phyloP scores from a whole-genome alignment of 169 alveolate species.

The Eimeria tenella region DNA sequence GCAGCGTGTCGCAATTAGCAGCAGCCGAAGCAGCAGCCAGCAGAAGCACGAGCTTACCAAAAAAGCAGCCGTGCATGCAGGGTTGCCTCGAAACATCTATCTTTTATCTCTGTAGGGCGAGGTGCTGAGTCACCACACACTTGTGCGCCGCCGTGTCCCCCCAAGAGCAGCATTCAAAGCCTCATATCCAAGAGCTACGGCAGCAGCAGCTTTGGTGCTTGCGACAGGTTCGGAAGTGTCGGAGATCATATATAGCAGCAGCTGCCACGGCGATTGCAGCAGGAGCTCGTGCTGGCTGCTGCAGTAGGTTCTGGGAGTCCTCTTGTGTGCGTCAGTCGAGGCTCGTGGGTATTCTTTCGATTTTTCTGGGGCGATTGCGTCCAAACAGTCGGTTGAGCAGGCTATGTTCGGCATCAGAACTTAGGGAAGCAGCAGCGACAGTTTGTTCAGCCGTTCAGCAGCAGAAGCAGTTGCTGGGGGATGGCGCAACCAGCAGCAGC shows the following conservation, averaged over 20 bases:
- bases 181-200: no score
- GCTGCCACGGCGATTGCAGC: not conserved
- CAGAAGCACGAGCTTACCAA: not conserved
- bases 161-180: no score
- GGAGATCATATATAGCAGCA: not conserved
- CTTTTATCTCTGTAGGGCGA: no score
- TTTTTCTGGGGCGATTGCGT: slow-evolving; percentile 16
- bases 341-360: not conserved
- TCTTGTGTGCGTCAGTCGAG: not conserved
- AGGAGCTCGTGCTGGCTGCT: slow-evolving; percentile 30
- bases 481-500: slow-evolving; percentile 71
- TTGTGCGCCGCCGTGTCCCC: no score
- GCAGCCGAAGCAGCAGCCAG: slow-evolving; percentile 8
- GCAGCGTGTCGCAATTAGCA: not conserved
- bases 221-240: not conserved
- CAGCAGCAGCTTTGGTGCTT: not conserved
- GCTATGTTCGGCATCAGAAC: slow-evolving; percentile 34
- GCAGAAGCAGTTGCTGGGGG: slow-evolving; percentile 64
- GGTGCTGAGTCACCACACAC: no score
- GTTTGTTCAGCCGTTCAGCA: slow-evolving; percentile 10
- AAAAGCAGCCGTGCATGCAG: no score
- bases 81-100: no score
- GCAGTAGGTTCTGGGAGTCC: not conserved
- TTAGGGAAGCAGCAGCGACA: slow-evolving; percentile 19
- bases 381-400: slow-evolving; percentile 15